phyloP scores from a whole-genome alignment of 2,329 filamentous ascomycete genomes.

The Venturia carpophila region DNA sequence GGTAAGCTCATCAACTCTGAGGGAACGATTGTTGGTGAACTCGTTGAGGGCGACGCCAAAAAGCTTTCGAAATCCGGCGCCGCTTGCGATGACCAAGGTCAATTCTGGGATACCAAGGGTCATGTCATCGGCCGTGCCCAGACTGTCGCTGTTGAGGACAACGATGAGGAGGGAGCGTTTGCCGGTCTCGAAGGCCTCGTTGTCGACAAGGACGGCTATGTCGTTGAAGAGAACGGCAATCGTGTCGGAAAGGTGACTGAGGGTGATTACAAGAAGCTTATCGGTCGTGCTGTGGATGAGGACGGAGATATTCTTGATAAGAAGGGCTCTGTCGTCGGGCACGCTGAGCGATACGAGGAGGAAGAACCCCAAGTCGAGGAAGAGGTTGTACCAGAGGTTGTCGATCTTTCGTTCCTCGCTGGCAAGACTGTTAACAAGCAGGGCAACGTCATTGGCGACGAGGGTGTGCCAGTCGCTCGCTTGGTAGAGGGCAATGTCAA shows the following conservation, averaged over 20 bases:
- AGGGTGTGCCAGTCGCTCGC: conserved; percentile 48
- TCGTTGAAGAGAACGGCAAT: conserved; percentile 45
- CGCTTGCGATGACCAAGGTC: conserved; percentile 39
- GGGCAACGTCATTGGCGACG: conserved; percentile 46
- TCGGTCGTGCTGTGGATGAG: conserved; percentile 44
- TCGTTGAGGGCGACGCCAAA: conserved; percentile 44
- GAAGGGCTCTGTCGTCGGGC: conserved; percentile 45
- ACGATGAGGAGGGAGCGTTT: conserved; percentile 42
- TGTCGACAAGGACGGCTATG: conserved; percentile 43
- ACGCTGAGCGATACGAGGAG: conserved; percentile 50
- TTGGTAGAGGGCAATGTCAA: conserved; percentile 52
- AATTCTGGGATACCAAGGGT: conserved; percentile 48
- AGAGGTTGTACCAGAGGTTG: conserved; percentile 21
- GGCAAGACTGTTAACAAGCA: conserved; percentile 52
- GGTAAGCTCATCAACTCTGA: conserved; percentile 43
- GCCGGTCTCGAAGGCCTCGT: conserved; percentile 44
- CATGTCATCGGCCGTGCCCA: conserved; percentile 44
- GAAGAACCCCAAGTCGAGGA: conserved; percentile 44
- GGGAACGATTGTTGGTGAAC: conserved; percentile 42
- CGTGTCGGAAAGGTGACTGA: conserved; percentile 42
- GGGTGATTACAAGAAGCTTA: conserved; percentile 44
- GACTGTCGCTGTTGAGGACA: conserved; percentile 40
- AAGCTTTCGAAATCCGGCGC: conserved; percentile 44
- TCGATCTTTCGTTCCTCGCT: conserved; percentile 47
- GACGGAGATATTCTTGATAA: conserved; percentile 48